Conservation (phyloP, 768 basidiomycete genomes). For the Russula brevipes region DNA sequence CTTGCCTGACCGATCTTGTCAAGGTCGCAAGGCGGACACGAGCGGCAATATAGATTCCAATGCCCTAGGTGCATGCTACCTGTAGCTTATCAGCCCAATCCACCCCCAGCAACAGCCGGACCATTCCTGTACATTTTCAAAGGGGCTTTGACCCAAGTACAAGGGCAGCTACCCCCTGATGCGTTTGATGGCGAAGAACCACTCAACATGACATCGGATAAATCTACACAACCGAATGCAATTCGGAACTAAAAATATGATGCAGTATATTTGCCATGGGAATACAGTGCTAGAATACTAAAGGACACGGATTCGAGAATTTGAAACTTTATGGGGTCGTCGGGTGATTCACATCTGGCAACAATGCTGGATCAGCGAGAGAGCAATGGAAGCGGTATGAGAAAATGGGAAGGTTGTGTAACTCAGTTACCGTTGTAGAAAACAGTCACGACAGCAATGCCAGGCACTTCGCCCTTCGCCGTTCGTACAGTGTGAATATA, state of each 20-base stretch:
- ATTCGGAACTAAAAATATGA: not conserved
- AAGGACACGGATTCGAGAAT: not conserved
- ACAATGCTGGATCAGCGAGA: not conserved
- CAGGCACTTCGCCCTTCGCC: slow-evolving; percentile 32
- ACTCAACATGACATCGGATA: slow-evolving; percentile 10
- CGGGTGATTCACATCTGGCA: not conserved
- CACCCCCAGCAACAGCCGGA: slow-evolving; percentile 70
- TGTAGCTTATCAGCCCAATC: slow-evolving; percentile 72
- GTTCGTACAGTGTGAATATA: slow-evolving; percentile 77
- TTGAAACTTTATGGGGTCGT: not conserved
- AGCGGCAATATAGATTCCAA: slow-evolving; percentile 67
- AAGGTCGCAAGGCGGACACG: slow-evolving; percentile 58
- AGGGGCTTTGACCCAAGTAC: slow-evolving; percentile 81
- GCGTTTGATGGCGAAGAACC: slow-evolving; percentile 61
- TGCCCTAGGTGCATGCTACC: slow-evolving; percentile 65
- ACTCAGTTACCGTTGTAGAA: slow-evolving; percentile 89
- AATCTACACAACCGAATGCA: not conserved
- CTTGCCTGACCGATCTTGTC: slow-evolving; percentile 27
- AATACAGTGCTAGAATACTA: not conserved
- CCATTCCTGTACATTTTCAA: slow-evolving; percentile 75
- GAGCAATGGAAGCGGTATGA: not conserved
- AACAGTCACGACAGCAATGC: slow-evolving; percentile 47
- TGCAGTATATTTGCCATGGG: not conserved
- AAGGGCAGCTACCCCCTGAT: slow-evolving; percentile 80
- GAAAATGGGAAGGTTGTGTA: slow-evolving; percentile 22